Base-by-base conservation (phyloP, 129 eudicot genomes). In the Artemisia tridentata region DNA sequence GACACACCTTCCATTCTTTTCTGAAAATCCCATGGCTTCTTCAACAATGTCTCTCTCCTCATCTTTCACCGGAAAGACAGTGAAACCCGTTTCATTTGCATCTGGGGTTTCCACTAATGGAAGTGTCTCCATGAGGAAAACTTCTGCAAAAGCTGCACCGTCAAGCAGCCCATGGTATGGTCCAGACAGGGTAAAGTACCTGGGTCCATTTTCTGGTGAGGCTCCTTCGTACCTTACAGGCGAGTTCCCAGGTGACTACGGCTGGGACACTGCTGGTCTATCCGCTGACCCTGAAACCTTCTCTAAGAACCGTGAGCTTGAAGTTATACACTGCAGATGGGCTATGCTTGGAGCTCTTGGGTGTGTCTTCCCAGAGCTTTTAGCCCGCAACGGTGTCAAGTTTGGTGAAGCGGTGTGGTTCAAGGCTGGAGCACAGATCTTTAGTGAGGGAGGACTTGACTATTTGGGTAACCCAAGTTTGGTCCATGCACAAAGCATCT, bases 151-250 rank as follows among this genome's bases (percentile, higher is more conserved):
- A 65, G 23, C 16, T 1, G 75, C 53, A 10, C 53, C 47, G 15
- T 56, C 66, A 50, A 54, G 72, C 27, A 50, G 61, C 58, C 60
- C 60, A 49, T 67, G 60, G 72, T 67, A 67, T 54, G 72, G 76
- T 41, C 76, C 76, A 34, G 76, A 72, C 17, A 29, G 76, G 19
- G 76, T 72, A 45, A 72, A 57, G 59, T 72, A 58, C 76, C 43
- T 45, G n/a, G 76, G 67, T 57, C 76, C 76, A 46, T 72, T 72
- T 38, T 72, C 76, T 14, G 76, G 68, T 14, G 76, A 72, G 68
- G 68, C 76, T 11, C 76, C 76, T 19, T 72, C 57, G 12, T 72
- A 72, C 68, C 76, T 57, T n/a, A 72, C 68, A 15, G 67, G 76
- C 34, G 67, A 72, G 13, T 72, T 72, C 43, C 67, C 67, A 18